Evolutionary conservation across 306 rosid genomes (phyloP), one percentile per base, ranked within the genome.

Genomic region (Cucurbita argyrosperma): DNA sequence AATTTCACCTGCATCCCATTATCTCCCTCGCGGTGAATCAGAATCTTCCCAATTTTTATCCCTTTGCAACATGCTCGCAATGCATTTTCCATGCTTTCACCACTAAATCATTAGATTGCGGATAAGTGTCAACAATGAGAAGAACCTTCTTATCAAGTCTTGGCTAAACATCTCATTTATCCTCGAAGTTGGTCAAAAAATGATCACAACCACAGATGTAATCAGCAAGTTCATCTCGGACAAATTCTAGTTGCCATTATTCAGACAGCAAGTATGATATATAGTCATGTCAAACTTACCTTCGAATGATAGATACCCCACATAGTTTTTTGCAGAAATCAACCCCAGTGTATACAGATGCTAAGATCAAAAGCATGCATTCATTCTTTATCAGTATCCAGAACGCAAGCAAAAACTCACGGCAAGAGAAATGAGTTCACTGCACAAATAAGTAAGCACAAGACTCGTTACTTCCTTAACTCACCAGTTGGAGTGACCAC

Each of bases 51-150:
- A 81, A 94, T 94, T 84, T 94, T 94, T 60, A 94, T 94, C 73
- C 99, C 97, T 80, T 94, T 94, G 87, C 99, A 94, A 78, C 99
- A 90, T 75, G 99, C 96, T 73, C 97, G 97, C 72, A 94, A 78
- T 16, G 98, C 98, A 76, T 90, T 93, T 86, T 93, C 98, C 98
- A 93, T 93, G 87, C 98, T 93, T 83, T 90, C 99, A 76, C 99
- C 99, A 86, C 99, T 94, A 45, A 43, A 53, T 75, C 46, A 83
- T 80, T 75, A 67, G 81, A 78, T 77, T 42, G n/a, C 14, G 35
- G 62, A 51, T 16, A 52, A 71, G 12, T 50, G 54, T 66, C 52
- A 66, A 7, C 61, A 84, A 66, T 19, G 69, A 76, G 74, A 61
- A 50, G 54, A 21, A 43, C 11, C 55, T 67, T 67, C 54, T 67